Conservation (phyloP, 768 basidiomycete species). For the Boletus edulis region DNA sequence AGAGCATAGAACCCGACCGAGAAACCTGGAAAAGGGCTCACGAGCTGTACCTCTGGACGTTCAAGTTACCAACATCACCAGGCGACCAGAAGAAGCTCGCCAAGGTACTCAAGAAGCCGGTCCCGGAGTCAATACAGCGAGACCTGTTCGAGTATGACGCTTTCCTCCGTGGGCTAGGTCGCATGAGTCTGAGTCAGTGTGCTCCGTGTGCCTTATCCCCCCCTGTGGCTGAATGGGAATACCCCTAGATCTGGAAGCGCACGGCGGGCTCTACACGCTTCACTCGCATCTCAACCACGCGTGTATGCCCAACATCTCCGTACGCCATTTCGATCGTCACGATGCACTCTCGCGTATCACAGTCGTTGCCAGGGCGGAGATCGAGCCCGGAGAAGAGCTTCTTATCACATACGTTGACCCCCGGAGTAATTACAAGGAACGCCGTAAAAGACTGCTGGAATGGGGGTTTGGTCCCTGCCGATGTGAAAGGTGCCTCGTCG, state of each 20-base stretch:
- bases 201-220: not conserved
- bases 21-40: slow-evolving; percentile 68
- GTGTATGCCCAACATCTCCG: slow-evolving; percentile 76
- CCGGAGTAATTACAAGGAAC: slow-evolving; percentile 30
- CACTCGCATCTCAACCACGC: slow-evolving; percentile 89
- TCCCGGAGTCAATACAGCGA: slow-evolving; percentile 46
- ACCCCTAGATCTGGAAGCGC: slow-evolving; percentile 69
- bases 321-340: slow-evolving; percentile 71
- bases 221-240: slow-evolving; percentile 1
- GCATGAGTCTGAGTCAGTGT: slow-evolving; percentile 78
- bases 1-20: slow-evolving; percentile 54
- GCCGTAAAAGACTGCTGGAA: slow-evolving; percentile 53
- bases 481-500: slow-evolving; percentile 66
- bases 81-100: slow-evolving; percentile 57
- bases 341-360: slow-evolving; percentile 73
- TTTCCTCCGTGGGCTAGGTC: slow-evolving; percentile 69
- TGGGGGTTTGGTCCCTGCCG: slow-evolving; percentile 77
- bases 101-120: slow-evolving; percentile 47
- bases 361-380: slow-evolving; percentile 60
- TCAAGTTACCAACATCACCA: slow-evolving; percentile 53
- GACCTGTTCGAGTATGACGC: slow-evolving; percentile 75
- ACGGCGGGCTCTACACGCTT: slow-evolving; percentile 81
- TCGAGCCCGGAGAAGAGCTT: slow-evolving; percentile 73
- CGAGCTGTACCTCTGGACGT: slow-evolving; percentile 54
- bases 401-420: slow-evolving; percentile 79